phyloP scores from a whole-genome alignment of 2,329 filamentous ascomycete species.

The Colletotrichum tanaceti region DNA sequence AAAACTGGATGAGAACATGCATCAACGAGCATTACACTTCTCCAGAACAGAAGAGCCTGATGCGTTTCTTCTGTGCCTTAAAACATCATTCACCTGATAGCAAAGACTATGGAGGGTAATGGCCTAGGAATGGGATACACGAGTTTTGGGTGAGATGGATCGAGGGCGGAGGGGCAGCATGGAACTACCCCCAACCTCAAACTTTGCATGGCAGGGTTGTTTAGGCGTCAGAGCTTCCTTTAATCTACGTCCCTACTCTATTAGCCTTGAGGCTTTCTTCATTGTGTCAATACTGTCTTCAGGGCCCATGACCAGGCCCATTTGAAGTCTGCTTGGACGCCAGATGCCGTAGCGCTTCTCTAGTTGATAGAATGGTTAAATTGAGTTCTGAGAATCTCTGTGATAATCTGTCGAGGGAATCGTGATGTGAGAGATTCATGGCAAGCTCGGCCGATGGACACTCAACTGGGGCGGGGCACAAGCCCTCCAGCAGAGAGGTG shows the following conservation, averaged over 20 bases:
- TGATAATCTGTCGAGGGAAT: background rate
- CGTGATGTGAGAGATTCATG: background rate
- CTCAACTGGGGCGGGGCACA: too few species aligned
- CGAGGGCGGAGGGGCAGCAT: conserved; percentile 23
- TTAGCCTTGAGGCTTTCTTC: conserved; percentile 27
- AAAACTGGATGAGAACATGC: conserved; percentile 16
- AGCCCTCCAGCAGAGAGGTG: too few species aligned
- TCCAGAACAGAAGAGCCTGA: conserved; percentile 5
- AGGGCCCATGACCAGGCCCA: conserved; percentile 9
- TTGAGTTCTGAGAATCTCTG: conserved; percentile 22
- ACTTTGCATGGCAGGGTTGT: conserved; percentile 41
- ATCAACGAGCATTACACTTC: conserved; percentile 15
- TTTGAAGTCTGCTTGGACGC: conserved; percentile 17
- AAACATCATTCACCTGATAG: conserved; percentile 25
- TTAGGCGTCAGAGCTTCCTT: conserved; percentile 40
- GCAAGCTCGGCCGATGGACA: background rate
- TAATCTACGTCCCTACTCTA: conserved; percentile 34
- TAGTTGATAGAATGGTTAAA: conserved; percentile 36
- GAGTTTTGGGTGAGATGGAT: conserved; percentile 30
- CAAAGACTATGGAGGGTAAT: conserved; percentile 32
- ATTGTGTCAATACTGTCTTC: conserved; percentile 30
- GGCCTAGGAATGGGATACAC: conserved; percentile 20
- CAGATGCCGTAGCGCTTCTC: conserved; percentile 10
- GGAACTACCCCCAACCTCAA: conserved; percentile 19
- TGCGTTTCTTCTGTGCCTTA: background rate